phyloP scores from a whole-genome alignment of 768 basidiomycete genomes.

The Suillus bovinus region DNA sequence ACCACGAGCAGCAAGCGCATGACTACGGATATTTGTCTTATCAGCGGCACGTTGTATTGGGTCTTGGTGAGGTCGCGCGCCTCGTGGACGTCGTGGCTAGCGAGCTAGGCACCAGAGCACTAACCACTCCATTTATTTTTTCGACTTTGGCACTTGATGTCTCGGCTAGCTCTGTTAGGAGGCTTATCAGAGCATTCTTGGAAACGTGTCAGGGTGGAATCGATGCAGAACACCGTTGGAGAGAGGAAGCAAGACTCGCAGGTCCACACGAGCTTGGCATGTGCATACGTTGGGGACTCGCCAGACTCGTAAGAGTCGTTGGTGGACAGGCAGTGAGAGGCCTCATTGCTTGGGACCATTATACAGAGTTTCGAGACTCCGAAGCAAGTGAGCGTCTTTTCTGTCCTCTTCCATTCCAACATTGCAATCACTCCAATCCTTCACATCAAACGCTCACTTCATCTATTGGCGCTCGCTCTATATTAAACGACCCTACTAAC shows the following conservation, averaged over 20 bases:
- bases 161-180: slow-evolving; percentile 67
- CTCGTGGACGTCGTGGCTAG: slow-evolving; percentile 71
- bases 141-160: slow-evolving; percentile 86
- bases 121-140: slow-evolving; percentile 91
- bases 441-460: slow-evolving; percentile 7
- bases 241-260: slow-evolving; percentile 82
- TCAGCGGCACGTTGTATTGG: slow-evolving; percentile 72
- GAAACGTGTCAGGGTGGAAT: slow-evolving; percentile 47
- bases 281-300: slow-evolving; percentile 91
- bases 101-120: slow-evolving; percentile 70
- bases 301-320: slow-evolving; percentile 69
- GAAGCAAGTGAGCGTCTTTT: slow-evolving; percentile 68
- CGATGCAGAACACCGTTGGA: slow-evolving; percentile 59
- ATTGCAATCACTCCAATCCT: slow-evolving; percentile 14
- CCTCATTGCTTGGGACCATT: slow-evolving; percentile 81
- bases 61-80: slow-evolving; percentile 69
- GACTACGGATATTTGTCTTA: slow-evolving; percentile 77
- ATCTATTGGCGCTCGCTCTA: background rate
- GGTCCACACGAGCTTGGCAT: slow-evolving; percentile 88
- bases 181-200: slow-evolving; percentile 83
- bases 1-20: slow-evolving; percentile 39
- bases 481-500: slow-evolving; percentile 4
- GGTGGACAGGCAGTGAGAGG: slow-evolving; percentile 79
- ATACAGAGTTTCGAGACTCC: slow-evolving; percentile 75
- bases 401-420: slow-evolving; percentile 13